Evolutionary conservation across 202 grass and related monocot species (phyloP).

Genomic region (Panicum virgatum): DNA sequence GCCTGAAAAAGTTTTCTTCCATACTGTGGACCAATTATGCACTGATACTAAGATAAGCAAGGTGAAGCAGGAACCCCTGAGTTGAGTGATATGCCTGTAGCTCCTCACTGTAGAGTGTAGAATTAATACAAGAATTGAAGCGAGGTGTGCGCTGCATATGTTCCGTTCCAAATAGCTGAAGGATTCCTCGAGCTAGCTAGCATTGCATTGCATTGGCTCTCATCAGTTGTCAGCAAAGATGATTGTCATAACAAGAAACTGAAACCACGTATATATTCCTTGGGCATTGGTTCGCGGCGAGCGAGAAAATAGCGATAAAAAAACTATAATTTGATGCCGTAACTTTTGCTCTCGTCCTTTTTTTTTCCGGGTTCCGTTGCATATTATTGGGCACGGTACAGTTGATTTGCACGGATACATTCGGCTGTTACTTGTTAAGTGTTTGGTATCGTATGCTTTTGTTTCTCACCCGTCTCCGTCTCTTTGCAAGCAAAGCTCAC

Average conservation of each 20-base stretch:
- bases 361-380: not conserved
- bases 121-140: not conserved
- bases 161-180: conserved; percentile 34
- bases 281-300: conserved; percentile 33
- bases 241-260: conserved; percentile 31
- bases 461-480: conserved; percentile 6
- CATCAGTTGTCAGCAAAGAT: conserved; percentile 44
- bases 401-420: conserved; percentile 34
- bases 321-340: conserved; percentile 8
- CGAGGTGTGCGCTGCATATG: conserved; percentile 33
- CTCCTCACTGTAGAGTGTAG: conserved; percentile 15
- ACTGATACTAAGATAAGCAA: conserved; percentile 44
- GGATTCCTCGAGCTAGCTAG: conserved; percentile 36
- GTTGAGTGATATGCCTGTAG: not conserved
- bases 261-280: conserved; percentile 43
- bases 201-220: conserved; percentile 15
- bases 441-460: conserved; percentile 46
- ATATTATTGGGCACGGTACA: not conserved
- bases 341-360: conserved; percentile 24
- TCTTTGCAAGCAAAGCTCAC: not conserved
- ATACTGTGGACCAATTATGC: no score
- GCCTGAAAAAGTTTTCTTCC: no score
- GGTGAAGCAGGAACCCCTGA: not conserved
- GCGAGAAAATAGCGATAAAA: not conserved
- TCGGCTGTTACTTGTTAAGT: conserved; percentile 45